Evolutionary conservation across 2,329 filamentous ascomycete species (phyloP), one percentile per base, ranked within the genome.

Genomic region (Sclerotinia nivalis): DNA sequence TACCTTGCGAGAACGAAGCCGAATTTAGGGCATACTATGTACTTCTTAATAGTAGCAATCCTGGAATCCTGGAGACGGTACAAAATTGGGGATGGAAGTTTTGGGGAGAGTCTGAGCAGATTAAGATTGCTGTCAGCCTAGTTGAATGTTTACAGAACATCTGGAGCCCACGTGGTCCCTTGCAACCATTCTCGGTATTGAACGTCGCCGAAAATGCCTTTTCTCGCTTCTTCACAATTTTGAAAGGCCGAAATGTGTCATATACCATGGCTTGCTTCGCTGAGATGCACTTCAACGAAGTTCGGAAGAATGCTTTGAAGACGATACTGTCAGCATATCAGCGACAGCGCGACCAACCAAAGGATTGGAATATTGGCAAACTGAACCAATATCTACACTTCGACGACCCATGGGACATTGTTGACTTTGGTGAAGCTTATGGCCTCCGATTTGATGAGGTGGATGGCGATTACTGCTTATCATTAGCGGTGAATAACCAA

Each of bases 181-280:
- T 89, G 62, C 83, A 83, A 64, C 84, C 85, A 13, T 72, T 74
- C 25, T 74, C 76, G 9, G 71, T 74, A 49, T 76, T 74, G 18
- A 77, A 79, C 15, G 77, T 84, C 34, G 84, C 86, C 2, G 80
- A 85, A 54, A 83, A 83, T 28, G 82, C 82, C 8, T 86, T 83
- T 58, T 80, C 82, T 34, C 83, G 85, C 25, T 90, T 86, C 77
- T 90, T 91, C 75, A 82, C 84, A 34, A 88, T 91, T 61, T 81
- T 91, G 40, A 82, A 86, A 73, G 83, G 85, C 54, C 80, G 82
- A 0, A 79, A 81, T 22, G 85, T 89, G 2, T 90, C 89, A 0
- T 91, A 91, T 75, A 89, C 87, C 1, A 89, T 91, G 87, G 89
- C 88, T 20, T 91, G 89, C 74, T 86, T 91, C 71, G 88, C 88